Percentiles rank a stretch among this genome's conserved stretches.
Evolutionary conservation across 129 eudicot genomes (phyloP).

Genomic region (Pittosporum tobira): DNA sequence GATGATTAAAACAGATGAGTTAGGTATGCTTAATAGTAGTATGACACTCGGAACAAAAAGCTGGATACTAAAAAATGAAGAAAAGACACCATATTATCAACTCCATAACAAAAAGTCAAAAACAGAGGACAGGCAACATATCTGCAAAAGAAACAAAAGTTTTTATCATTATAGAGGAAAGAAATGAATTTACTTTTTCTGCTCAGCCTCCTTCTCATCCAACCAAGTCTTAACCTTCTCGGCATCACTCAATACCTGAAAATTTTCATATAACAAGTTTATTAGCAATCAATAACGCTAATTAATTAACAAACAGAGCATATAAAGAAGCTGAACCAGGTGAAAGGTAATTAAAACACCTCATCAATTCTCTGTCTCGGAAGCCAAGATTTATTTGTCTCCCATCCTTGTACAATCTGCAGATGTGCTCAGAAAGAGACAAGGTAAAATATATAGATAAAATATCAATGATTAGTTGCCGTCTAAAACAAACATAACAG

Average conservation of each 20-base stretch:
- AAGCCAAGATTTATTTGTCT: conserved; percentile 79
- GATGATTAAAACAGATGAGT: not conserved
- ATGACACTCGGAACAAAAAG: not conserved
- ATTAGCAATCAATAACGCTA: not conserved
- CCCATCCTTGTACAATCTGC: conserved; percentile 90
- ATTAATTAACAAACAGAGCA: not conserved
- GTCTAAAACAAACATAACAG: not conserved
- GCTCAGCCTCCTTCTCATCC: conserved; percentile 84
- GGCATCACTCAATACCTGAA: conserved; percentile 54
- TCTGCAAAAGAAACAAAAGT: not conserved
- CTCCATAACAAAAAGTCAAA: not conserved
- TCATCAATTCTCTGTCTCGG: conserved; percentile 68
- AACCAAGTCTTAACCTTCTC: conserved; percentile 77
- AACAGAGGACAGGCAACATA: not conserved
- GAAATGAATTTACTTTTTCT: conserved; percentile 57
- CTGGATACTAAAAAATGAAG: too few species aligned
- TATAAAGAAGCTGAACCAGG: not conserved
- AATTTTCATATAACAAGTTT: not conserved
- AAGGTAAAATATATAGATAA: not conserved
- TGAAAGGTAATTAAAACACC: conserved; percentile 34
- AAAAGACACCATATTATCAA: not conserved
- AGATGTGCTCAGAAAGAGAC: conserved; percentile 1
- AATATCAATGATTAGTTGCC: not conserved
- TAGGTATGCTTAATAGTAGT: not conserved
- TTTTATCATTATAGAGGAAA: not conserved